Evolutionary conservation across 1,139 yeast species (phyloP).

Genomic region (Diutina rugosa): DNA sequence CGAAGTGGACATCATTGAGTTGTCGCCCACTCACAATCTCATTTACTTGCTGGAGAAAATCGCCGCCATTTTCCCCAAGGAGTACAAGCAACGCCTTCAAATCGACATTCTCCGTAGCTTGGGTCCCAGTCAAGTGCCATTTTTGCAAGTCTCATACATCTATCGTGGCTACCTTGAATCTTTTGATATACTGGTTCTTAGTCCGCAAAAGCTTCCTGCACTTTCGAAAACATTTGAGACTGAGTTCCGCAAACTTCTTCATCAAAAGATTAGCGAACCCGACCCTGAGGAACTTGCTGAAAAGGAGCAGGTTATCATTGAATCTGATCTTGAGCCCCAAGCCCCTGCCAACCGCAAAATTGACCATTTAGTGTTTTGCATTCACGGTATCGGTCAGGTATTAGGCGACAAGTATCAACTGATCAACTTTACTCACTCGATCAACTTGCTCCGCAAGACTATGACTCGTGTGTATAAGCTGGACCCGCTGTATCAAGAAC

Average conservation of each 20-base stretch:
- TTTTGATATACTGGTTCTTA: conserved; percentile 7
- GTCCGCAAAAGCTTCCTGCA: background rate
- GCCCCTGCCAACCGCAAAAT: conserved; percentile 37
- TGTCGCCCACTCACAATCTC: conserved; percentile 19
- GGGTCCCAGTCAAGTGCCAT: conserved; percentile 18
- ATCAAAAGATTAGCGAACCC: background rate
- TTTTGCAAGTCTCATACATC: conserved; percentile 23
- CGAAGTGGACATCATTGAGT: conserved; percentile 17
- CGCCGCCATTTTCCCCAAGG: conserved; percentile 27
- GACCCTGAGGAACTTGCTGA: background rate
- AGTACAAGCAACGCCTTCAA: conserved; percentile 20
- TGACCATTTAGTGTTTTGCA: conserved; percentile 71
- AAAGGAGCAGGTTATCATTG: conserved; percentile 16
- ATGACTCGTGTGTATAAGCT: conserved; percentile 44
- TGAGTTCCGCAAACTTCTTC: background rate
- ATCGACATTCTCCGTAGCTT: conserved; percentile 25
- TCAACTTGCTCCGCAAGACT: conserved; percentile 55
- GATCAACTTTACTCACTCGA: conserved; percentile 78
- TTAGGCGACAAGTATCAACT: conserved; percentile 70
- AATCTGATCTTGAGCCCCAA: conserved; percentile 37
- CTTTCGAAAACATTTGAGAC: background rate
- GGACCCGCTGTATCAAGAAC: conserved; percentile 26
- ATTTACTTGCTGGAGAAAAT: conserved; percentile 19
- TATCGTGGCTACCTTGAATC: conserved; percentile 26
- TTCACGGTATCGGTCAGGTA: conserved; percentile 92